These are phyloP conservation scores for Pichia kudriavzevii DNA, from an alignment of 1,139 yeast genomes.

Conservation along the genomic window DNA sequence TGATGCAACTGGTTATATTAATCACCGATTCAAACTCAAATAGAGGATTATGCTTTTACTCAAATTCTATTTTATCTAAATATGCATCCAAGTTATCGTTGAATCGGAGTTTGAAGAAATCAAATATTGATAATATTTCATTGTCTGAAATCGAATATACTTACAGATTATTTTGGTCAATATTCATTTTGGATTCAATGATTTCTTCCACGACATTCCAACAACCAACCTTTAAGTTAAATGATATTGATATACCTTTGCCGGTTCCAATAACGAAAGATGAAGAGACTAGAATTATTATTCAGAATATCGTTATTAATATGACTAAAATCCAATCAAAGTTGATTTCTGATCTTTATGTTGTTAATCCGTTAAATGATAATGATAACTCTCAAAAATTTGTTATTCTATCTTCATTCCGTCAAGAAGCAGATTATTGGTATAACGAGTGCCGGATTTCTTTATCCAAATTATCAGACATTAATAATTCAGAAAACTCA, in stretches of 20 bases:
- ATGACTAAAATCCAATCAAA: constrained; percentile 37
- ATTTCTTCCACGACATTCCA: constrained; percentile 39
- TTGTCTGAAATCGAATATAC: constrained; percentile 34
- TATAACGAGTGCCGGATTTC: constrained; percentile 21
- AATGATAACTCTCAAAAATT: constrained; percentile 26
- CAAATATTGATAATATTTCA: constrained; percentile 24
- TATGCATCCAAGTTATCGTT: constrained; percentile 8
- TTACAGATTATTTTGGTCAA: constrained; percentile 43
- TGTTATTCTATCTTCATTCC: constrained; percentile 27
- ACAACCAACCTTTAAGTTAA: constrained; percentile 38
- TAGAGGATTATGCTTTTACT: constrained; percentile 47
- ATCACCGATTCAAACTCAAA: constrained; percentile 31
- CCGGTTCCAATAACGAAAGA: constrained; percentile 35
- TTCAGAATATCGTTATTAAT: constrained; percentile 34
- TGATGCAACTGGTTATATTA: constrained; percentile 22
- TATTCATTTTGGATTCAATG: constrained; percentile 40
- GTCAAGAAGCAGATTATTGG: constrained; percentile 38
- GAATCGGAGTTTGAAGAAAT: constrained; percentile 31
- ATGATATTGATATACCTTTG: constrained; percentile 38
- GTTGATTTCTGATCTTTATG: constrained; percentile 36
- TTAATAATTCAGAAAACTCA: not conserved
- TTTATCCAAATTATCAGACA: constrained; percentile 8
- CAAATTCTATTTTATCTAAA: constrained; percentile 34
- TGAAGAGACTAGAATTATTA: constrained; percentile 33
- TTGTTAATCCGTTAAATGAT: constrained; percentile 31